Evolutionary conservation across 306 rosid genomes (phyloP).

Genomic region (Rosa persica): DNA sequence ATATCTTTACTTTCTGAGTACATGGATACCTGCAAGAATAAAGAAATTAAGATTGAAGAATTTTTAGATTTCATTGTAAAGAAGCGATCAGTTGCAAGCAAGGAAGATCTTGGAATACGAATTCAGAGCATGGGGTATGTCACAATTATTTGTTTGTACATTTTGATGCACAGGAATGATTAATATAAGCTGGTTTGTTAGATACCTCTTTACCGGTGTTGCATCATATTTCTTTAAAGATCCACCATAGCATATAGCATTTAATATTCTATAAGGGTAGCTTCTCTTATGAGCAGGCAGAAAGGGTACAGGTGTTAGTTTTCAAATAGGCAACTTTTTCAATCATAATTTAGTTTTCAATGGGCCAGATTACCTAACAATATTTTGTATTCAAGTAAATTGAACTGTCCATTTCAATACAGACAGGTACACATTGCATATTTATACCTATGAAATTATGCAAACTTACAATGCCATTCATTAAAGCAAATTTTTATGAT

Average conservation of each 20-base stretch:
- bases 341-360: not conserved
- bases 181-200: not conserved
- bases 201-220: not conserved
- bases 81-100: slow-evolving; percentile 47
- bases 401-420: not conserved
- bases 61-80: slow-evolving; percentile 71
- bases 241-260: not conserved
- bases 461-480: slow-evolving; percentile 12
- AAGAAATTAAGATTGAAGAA: slow-evolving; percentile 47
- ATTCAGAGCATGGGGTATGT: slow-evolving; percentile 77
- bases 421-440: not conserved
- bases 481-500: slow-evolving; percentile 16
- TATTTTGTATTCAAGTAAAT: not conserved
- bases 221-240: not conserved
- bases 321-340: not conserved
- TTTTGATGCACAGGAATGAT: not conserved
- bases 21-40: slow-evolving; percentile 22
- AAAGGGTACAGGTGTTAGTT: not conserved
- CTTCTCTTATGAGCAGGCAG: not conserved
- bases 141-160: slow-evolving; percentile 19
- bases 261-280: not conserved
- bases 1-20: slow-evolving; percentile 41
- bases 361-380: not conserved
- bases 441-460: not conserved
- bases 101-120: slow-evolving; percentile 75